Evolutionary conservation across 176 grass and related monocot genomes (phyloP), one percentile per base, ranked within the genome.

Genomic region (Poa pratensis): DNA sequence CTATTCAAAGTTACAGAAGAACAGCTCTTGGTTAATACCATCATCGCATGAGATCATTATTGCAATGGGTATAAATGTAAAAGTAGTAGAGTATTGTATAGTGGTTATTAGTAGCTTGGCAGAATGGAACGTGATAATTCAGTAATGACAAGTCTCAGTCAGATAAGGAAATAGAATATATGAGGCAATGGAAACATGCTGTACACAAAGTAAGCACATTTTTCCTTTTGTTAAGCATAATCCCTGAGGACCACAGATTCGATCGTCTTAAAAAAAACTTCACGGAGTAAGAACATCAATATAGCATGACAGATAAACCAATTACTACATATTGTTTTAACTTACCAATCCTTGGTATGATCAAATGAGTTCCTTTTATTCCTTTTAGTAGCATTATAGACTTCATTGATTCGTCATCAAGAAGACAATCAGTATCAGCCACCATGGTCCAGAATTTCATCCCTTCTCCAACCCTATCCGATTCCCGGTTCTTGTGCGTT

Each of bases 391-490:
- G 82, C 86, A 81, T 90, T 48, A 99, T 75, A 68, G 91, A 88
- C 53, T 84, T 99, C 40, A 77, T 77, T 26, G 88, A 99, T 85
- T 99, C 90, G 1, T 94, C 91, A 85, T 92, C 86, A 79, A 99
- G 88, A 70, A 99, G 85, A 86, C 82, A 86, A 61, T 86, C 81
- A 1, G 82, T 90, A 82, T 99, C 94, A 61, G 90, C 76, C 26
- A 99, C 80, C 88, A 96, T 94, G 65, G 92, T 96, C 96, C 96
- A 99, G 58, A 88, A 35, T 87, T 89, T 96, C 75, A 75, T 85
- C 46, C 69, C 89, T 86, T 82, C 81, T 78, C n/a, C 78, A 63
- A 37, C n/a, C 61, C 45, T 91, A 40, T 69, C 15, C 0, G 80
- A 65, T 58, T 55, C 69, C 48, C 46, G 87, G 43, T n/a, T 76